A percentile compares a stretch with the other conserved stretches of the same genome.
Evolutionary conservation across 345 rosid genomes (phyloP).

Genomic region (Lepidium aucheri): DNA sequence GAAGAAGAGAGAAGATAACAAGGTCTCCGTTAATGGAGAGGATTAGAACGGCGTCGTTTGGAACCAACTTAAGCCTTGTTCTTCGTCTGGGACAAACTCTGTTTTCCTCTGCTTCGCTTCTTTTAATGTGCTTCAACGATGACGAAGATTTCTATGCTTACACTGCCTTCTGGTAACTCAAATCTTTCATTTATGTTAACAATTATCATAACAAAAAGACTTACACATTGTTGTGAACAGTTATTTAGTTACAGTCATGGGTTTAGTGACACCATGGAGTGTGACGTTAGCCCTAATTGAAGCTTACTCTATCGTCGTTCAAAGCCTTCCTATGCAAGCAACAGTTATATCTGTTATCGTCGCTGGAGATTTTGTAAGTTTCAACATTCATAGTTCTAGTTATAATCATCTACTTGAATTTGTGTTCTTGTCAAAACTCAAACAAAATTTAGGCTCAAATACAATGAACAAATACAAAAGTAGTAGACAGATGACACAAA

Average conservation of each 20-base stretch:
- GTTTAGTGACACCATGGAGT: constrained; percentile 65
- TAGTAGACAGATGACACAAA: too few relatives aligned
- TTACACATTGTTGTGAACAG: constrained; percentile 28
- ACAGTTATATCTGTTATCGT: constrained; percentile 35
- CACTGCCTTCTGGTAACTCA: constrained; percentile 50
- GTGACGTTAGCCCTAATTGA: constrained; percentile 42
- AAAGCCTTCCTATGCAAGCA: constrained; percentile 36
- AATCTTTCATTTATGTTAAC: background rate
- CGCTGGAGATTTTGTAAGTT: constrained; percentile 56
- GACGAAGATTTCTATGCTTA: constrained; percentile 49
- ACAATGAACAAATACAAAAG: too few relatives aligned
- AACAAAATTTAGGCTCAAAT: too few relatives aligned
- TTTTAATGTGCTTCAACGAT: constrained; percentile 46
- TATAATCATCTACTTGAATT: too few relatives aligned
- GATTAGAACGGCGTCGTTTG: constrained; percentile 36
- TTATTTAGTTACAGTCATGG: constrained; percentile 63
- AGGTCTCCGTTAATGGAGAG: background rate
- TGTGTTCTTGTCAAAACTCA: too few relatives aligned
- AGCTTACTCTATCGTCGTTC: constrained; percentile 42
- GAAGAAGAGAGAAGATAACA: background rate
- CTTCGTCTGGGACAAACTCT: constrained; percentile 49
- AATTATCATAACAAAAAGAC: background rate
- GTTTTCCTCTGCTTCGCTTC: constrained; percentile 49
- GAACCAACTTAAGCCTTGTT: constrained; percentile 50
- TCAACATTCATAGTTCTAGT: too few relatives aligned